Evolutionary conservation across 2,329 filamentous ascomycete species (phyloP), one percentile per base, ranked within the genome.

Genomic region (Alternaria postmessia): DNA sequence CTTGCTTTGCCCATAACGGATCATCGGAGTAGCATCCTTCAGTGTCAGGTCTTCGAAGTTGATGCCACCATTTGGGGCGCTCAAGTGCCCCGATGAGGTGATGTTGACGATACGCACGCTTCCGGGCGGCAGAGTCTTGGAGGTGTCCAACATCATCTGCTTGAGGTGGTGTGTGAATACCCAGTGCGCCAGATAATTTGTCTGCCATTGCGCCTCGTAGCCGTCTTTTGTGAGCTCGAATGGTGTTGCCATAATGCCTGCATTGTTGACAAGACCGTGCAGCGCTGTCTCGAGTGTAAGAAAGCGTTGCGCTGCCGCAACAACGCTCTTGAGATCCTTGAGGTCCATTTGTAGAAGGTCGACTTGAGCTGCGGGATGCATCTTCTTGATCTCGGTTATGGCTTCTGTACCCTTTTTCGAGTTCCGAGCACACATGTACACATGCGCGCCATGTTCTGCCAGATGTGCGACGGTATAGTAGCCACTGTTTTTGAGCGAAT

Each of bases 111-210:
- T 62, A 7, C 71, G 59, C 8, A 65, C 63, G 4, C 47, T 56
- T n/a, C 78, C 76, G 2, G 81, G 80, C 6, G 73, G 62, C 12
- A 75, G 62, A 43, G 80, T 41, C 1, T 69, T 71, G 2, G 59
- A 28, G 1, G 64, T 63, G 5, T 26, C 5, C 5, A 51, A 42
- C 48, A 67, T 44, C n/a, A 65, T 7, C 1, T 76, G 78, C 3
- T 81, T 67, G 1, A 84, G 67, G 1, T 80, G 70, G 14, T 75
- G 75, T 12, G 76, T 81, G 16, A 84, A 69, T 0, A 83, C 61
- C 11, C 79, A 80, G 57, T 81, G 81, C 4, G 79, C 81, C 51
- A 84, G 62, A 53, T 83, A 79, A 58, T 84, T 84, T 2, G 78
- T 81, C 26, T 78, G 81, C 59, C 83, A 80, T 47, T 83, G 80